Base-by-base conservation (phyloP, 768 basidiomycete genomes). In the Tulasnella sp. region DNA sequence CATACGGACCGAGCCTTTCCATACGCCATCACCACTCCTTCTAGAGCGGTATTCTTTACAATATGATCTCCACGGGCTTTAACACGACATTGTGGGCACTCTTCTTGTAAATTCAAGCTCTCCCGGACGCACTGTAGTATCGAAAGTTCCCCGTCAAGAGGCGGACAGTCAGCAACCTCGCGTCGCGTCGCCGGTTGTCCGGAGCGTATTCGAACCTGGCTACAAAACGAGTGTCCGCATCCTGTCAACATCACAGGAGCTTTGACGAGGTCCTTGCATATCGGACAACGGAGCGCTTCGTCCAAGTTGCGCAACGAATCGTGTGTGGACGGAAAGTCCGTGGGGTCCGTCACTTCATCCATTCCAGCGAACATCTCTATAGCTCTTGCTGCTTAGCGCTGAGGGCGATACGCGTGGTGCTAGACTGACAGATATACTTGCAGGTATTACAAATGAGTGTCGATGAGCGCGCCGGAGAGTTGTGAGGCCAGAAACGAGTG, bases 141-240 rank as follows among this genome's bases (percentile, higher is more conserved):
- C 39, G 77, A 46, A n/a, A n/a, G 23, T 23, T 44, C n/a, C 26
- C 5, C 11, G 35, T 35, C 48, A 39, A 35, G 26, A 42, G 46
- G 44, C 48, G 40, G 69, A 67, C 26, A 23, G 37, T 35, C n/a
- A 32, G 29, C 35, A 29, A 11, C 35, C 2, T 16, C 44, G 15
- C 44, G 44, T 44, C 44, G 44, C 44, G 44, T 44, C 44, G 44
- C 44, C 3, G 16, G 11, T 40, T 16, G 44, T 44, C 15, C 44
- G 3, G 11, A 5, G 69, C 73, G 23, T 32, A n/a, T n/a, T 20
- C 26, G n/a, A 20, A 23, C 92, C 81, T 88, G 82, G 18, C 92
- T 93, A 84, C 94, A 95, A 82, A 94, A 95, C 71, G 90, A 91
- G 81, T 95, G 94, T 0, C 93, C 93, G 82, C 94, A 95, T 39